Evolutionary conservation across 139 green algal species (phyloP), one percentile per base, ranked within the genome.

Genomic region (Chlorella sp.): DNA sequence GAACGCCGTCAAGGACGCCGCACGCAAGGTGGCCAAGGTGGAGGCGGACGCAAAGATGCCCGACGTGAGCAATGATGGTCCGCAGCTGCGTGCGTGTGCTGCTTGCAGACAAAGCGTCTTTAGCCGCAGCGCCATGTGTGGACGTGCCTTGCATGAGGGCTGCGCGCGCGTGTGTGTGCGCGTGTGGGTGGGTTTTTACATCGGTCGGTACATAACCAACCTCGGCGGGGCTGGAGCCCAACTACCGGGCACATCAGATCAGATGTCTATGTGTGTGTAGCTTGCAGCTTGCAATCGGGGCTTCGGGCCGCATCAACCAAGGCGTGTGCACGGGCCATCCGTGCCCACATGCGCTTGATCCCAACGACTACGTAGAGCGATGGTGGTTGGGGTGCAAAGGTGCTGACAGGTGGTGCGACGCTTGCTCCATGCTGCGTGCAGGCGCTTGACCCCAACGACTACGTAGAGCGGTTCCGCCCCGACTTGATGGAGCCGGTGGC

Each of bases 401-500:
- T 55, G 42, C 42, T 55, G 42, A 17, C 10, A 17, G 42, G 42
- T 10, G 42, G 42, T 24, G n/a, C n/a, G n/a, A n/a, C n/a, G n/a
- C n/a, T n/a, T n/a, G n/a, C n/a, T n/a, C 17, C 42, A 55, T 55
- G 66, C 17, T 33, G 66, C 22, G 3, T 72, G 66, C 67, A 72
- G 50, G 34, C 30, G 1, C 2, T 49, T 20, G 82, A 90, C 35
- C 62, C 83, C 49, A 83, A 94, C 2, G 88, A 88, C 33, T 96
- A 91, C 62, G 85, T 93, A 33, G 80, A 79, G 6, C 77, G 68
- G 34, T 95, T 94, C 79, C 55, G 80, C 31, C 85, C 89, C 23
- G 85, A 90, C 59, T 79, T 96, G 3, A 93, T 92, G 85, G 85
- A 93, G 29, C 70, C 81, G 4, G 80, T 89, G 35, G 73, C 79